Evolutionary conservation across 495 filamentous ascomycete genomes (phyloP).

Genomic region (Penicillium goetzii): DNA sequence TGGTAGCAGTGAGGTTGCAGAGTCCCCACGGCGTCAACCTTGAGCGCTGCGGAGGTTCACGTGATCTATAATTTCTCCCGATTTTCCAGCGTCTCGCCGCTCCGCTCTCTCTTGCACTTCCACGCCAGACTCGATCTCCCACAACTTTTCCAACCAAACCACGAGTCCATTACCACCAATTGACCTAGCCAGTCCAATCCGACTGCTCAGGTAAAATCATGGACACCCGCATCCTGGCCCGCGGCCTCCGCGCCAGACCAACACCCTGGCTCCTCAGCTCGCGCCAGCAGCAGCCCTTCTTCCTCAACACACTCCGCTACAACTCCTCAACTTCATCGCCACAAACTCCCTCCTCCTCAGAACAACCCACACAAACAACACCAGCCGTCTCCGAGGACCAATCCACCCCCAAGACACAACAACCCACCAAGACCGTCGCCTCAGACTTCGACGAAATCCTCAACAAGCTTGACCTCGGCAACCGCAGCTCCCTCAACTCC

Average conservation of each 20-base stretch:
- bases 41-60: slow-evolving; percentile 18
- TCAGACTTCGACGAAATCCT: slow-evolving; percentile 47
- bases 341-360: slow-evolving; percentile 10
- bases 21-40: neutral
- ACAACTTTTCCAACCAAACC: slow-evolving; percentile 1
- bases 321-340: slow-evolving; percentile 29
- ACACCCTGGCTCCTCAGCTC: slow-evolving; percentile 32
- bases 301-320: slow-evolving; percentile 31
- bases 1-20: neutral
- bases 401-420: slow-evolving; percentile 9
- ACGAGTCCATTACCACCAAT: slow-evolving; percentile 4
- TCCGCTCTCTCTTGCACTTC: slow-evolving; percentile 8
- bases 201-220: slow-evolving; percentile 26
- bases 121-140: slow-evolving; percentile 15
- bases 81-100: slow-evolving; percentile 24
- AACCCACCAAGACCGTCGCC: slow-evolving; percentile 15
- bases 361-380: slow-evolving; percentile 9
- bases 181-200: slow-evolving; percentile 7
- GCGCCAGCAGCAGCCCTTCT: slow-evolving; percentile 27
- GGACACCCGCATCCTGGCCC: slow-evolving; percentile 43
- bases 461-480: slow-evolving; percentile 43
- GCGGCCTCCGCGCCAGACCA: slow-evolving; percentile 41
- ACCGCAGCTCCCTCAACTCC: slow-evolving; percentile 14
- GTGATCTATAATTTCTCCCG: slow-evolving; percentile 35
- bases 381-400: slow-evolving; percentile 15